Evolutionary conservation across 2,329 filamentous ascomycete species (phyloP).

Genomic region (Pseudogymnoascus sp.): DNA sequence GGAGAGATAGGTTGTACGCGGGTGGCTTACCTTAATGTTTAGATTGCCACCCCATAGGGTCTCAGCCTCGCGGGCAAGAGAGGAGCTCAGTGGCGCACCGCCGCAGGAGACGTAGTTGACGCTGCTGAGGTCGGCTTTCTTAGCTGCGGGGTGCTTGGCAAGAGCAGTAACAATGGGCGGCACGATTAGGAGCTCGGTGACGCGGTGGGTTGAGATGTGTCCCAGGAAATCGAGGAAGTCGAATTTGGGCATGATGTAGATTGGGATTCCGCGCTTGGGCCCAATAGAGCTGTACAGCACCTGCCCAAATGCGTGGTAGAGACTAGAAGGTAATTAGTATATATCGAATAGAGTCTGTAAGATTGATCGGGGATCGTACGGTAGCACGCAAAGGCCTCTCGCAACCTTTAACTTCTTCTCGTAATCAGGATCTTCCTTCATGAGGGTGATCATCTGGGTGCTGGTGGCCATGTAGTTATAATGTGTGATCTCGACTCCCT

Average conservation of each 20-base stretch:
- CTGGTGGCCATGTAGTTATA: constrained; percentile 66
- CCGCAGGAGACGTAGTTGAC: constrained; percentile 52
- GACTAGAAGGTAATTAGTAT: constrained; percentile 60
- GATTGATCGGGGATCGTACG: background rate
- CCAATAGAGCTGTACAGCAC: constrained; percentile 57
- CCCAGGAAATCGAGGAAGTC: constrained; percentile 65
- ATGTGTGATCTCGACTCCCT: constrained; percentile 77
- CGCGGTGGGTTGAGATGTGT: constrained; percentile 56
- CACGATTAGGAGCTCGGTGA: constrained; percentile 59
- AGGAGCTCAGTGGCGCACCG: constrained; percentile 58
- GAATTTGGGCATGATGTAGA: constrained; percentile 73
- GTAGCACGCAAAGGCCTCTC: constrained; percentile 22
- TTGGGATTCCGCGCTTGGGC: constrained; percentile 47
- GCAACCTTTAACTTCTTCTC: constrained; percentile 14
- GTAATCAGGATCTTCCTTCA: constrained; percentile 15
- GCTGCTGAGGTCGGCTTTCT: constrained; percentile 59
- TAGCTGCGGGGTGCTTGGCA: constrained; percentile 59
- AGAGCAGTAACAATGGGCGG: constrained; percentile 68
- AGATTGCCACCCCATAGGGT: constrained; percentile 42
- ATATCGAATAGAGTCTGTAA: constrained; percentile 10
- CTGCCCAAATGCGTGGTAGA: constrained; percentile 69
- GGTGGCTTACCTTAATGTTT: constrained; percentile 35
- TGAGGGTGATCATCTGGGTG: constrained; percentile 37
- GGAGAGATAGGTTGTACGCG: background rate
- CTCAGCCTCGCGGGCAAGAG: constrained; percentile 50